A percentile compares a stretch with the other conserved stretches of the same genome.
Conservation (phyloP, 1,139 yeast genomes). For the Nadsonia starkeyi-henricii region DNA sequence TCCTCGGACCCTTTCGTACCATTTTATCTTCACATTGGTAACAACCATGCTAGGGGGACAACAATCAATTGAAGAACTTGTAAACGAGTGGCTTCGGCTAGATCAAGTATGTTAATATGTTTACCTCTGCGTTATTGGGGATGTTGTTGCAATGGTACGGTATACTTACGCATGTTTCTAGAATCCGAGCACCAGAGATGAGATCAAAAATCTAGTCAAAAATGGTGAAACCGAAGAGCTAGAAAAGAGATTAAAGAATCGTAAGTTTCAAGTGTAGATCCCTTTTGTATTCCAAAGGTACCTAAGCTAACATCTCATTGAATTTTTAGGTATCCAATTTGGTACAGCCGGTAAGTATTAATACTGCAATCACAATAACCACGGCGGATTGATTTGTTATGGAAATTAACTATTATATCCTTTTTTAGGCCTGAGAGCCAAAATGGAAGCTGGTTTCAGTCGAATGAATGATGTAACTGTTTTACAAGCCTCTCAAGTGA, state of each 20-base stretch:
- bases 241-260: slow-evolving; percentile 32
- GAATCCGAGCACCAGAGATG: slow-evolving; percentile 42
- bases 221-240: slow-evolving; percentile 32
- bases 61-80: too few relatives aligned
- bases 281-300: not conserved
- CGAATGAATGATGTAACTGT: slow-evolving; percentile 86
- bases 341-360: slow-evolving; percentile 65
- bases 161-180: too few relatives aligned
- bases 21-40: too few relatives aligned
- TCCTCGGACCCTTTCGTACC: too few relatives aligned
- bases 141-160: too few relatives aligned
- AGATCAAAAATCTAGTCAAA: slow-evolving; percentile 37
- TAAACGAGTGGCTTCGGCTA: slow-evolving; percentile 35
- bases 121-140: too few relatives aligned
- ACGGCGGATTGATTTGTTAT: too few relatives aligned
- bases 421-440: slow-evolving; percentile 37
- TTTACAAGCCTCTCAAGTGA: slow-evolving; percentile 65
- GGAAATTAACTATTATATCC: too few relatives aligned
- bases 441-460: slow-evolving; percentile 82
- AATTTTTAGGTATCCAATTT: slow-evolving; percentile 50
- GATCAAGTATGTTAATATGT: slow-evolving; percentile 28
- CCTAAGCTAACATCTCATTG: slow-evolving; percentile 13
- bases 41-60: too few relatives aligned
- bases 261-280: slow-evolving; percentile 11
- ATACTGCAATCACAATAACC: too few relatives aligned